phyloP scores from a whole-genome alignment of 1,284 basidiomycete genomes.

The Apiotrichum veenhuisii region DNA sequence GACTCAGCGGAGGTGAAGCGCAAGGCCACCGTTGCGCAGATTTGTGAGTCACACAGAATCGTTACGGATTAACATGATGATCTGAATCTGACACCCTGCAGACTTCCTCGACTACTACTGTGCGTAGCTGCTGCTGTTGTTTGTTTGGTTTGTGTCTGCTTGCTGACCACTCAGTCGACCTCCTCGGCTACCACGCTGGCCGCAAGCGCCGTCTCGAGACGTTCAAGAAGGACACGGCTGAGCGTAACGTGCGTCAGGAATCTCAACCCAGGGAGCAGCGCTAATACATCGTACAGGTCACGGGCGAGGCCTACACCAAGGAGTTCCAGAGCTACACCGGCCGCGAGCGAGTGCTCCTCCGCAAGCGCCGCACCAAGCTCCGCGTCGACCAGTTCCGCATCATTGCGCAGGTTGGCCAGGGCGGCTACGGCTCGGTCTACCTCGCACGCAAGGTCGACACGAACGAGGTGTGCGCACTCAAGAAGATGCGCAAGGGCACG shows the following conservation, averaged over 20 bases:
- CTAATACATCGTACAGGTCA: slow-evolving; percentile 37
- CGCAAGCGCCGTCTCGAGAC: slow-evolving; percentile 74
- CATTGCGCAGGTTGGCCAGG: slow-evolving; percentile 94
- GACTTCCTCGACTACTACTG: slow-evolving; percentile 92
- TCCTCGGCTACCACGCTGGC: slow-evolving; percentile 76
- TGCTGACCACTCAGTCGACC: slow-evolving; percentile 57
- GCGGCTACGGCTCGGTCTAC: slow-evolving; percentile 93
- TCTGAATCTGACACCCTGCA: slow-evolving; percentile 41
- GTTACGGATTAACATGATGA: background rate
- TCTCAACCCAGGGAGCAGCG: too few relatives aligned
- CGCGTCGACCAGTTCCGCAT: slow-evolving; percentile 87
- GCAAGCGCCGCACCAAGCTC: slow-evolving; percentile 79
- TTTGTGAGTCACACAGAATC: slow-evolving; percentile 62
- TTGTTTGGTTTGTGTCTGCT: slow-evolving; percentile 6
- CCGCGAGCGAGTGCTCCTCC: slow-evolving; percentile 82
- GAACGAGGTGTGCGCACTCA: slow-evolving; percentile 88
- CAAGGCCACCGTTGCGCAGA: slow-evolving; percentile 90
- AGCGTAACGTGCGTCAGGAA: slow-evolving; percentile 57
- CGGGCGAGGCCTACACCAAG: slow-evolving; percentile 62
- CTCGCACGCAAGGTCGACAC: slow-evolving; percentile 86
- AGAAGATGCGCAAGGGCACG: slow-evolving; percentile 92
- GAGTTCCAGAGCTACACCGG: slow-evolving; percentile 90
- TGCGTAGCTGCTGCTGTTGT: slow-evolving; percentile 14
- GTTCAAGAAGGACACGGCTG: slow-evolving; percentile 77
- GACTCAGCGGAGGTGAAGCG: slow-evolving; percentile 80